A percentile compares a stretch with the other conserved stretches of the same genome.
Evolutionary conservation across 1,284 basidiomycete genomes (phyloP).

Genomic region (Golubevia sp.): DNA sequence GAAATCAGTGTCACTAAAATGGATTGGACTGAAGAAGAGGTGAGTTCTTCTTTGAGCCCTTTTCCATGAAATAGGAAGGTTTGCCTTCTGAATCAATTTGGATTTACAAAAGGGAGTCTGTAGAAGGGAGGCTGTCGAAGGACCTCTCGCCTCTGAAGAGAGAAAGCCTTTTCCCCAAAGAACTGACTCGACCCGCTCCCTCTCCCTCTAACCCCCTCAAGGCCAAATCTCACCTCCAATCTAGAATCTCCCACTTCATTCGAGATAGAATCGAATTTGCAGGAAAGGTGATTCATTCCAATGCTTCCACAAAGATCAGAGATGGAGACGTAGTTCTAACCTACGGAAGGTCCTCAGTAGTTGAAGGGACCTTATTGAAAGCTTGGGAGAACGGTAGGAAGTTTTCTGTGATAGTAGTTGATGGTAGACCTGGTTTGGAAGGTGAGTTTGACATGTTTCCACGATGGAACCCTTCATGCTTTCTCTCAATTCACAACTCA

Average conservation of each 20-base stretch:
- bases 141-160: too few relatives aligned
- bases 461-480: not conserved
- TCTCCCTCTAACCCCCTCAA: constrained; percentile 56
- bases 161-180: not conserved
- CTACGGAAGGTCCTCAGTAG: constrained; percentile 91
- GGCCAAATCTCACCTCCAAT: constrained; percentile 84
- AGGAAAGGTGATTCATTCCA: constrained; percentile 87
- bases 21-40: constrained; percentile 90
- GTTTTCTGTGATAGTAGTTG: constrained; percentile 92
- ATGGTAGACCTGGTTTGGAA: constrained; percentile 89
- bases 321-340: constrained; percentile 90
- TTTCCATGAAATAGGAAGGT: too few relatives aligned
- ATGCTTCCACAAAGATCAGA: constrained; percentile 88
- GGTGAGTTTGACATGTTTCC: constrained; percentile 65
- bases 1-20: constrained; percentile 91
- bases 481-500: too few relatives aligned
- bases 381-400: constrained; percentile 70
- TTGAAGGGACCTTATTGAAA: constrained; percentile 83
- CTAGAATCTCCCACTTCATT: constrained; percentile 90
- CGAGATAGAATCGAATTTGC: constrained; percentile 91
- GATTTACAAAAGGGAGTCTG: too few relatives aligned
- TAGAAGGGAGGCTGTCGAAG: too few relatives aligned
- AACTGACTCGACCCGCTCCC: not conserved
- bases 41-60: too few relatives aligned
- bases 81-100: too few relatives aligned